Evolutionary conservation across 176 grass and related monocot species (phyloP).

Genomic region (Phoenix roebelenii): DNA sequence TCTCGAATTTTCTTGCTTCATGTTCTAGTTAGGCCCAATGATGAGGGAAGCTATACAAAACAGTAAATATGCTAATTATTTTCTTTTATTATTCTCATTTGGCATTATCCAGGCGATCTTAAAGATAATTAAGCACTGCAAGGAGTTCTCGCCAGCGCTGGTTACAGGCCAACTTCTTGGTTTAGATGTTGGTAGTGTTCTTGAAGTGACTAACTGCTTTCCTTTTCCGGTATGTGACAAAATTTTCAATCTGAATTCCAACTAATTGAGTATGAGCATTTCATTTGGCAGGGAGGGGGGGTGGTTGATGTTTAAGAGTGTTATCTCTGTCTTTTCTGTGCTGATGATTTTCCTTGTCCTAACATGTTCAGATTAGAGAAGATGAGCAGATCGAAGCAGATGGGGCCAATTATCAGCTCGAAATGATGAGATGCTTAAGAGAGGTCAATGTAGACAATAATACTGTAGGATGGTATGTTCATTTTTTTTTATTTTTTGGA

Average conservation of each 20-base stretch:
- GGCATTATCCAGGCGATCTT: slow-evolving; percentile 47
- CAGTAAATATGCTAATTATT: neutral
- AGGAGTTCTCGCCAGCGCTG: slow-evolving; percentile 87
- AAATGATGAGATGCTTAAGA: slow-evolving; percentile 98
- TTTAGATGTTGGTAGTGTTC: slow-evolving; percentile 93
- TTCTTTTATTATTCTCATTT: slow-evolving; percentile 10
- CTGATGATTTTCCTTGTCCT: slow-evolving; percentile 7
- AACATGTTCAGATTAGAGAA: slow-evolving; percentile 54
- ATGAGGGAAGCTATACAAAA: no score
- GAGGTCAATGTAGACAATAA: slow-evolving; percentile 99
- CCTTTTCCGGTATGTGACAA: slow-evolving; percentile 71
- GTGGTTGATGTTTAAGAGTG: no score
- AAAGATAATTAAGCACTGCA: slow-evolving; percentile 96
- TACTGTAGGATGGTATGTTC: slow-evolving; percentile 90
- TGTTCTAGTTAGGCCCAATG: neutral
- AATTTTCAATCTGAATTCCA: neutral
- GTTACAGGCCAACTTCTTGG: slow-evolving; percentile 98
- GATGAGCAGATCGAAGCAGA: slow-evolving; percentile 94
- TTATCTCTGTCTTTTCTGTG: slow-evolving; percentile 5
- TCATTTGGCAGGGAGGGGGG: no score
- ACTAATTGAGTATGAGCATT: no score
- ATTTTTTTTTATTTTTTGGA: neutral
- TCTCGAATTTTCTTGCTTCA: no score
- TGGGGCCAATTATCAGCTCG: slow-evolving; percentile 97
- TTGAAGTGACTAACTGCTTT: slow-evolving; percentile 99